These are phyloP conservation scores for Forsythia suspensa DNA, from an alignment of 257 asterid species.

Conservation along the genomic window DNA sequence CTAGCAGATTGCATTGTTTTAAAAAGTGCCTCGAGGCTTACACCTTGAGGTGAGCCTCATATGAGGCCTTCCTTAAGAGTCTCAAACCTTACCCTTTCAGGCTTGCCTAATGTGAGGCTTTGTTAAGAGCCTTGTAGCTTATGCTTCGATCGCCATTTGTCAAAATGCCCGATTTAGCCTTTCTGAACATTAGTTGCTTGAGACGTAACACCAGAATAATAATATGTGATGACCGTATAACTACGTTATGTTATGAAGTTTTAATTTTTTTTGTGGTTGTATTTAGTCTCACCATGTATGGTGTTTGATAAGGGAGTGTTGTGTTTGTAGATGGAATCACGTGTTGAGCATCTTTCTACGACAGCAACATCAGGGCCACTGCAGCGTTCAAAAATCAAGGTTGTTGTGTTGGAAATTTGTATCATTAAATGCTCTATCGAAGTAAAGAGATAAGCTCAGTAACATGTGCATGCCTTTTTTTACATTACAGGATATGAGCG, in stretches of 20 bases:
- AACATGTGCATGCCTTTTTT: conserved; percentile 4
- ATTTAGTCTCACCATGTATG: not conserved
- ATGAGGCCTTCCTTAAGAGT: not conserved
- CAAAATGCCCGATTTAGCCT: not conserved
- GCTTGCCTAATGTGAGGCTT: not conserved
- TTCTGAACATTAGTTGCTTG: not conserved
- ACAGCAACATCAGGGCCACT: conserved; percentile 42
- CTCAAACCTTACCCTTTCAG: not conserved
- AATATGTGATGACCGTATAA: not conserved
- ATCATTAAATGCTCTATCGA: not conserved
- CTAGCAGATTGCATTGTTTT: not conserved
- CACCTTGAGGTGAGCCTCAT: not conserved
- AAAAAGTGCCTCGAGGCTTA: not conserved
- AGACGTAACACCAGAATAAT: not conserved
- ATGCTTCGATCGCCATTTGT: not conserved
- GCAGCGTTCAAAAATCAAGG: conserved; percentile 82
- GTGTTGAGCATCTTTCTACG: conserved; percentile 46
- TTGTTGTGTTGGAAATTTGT: conserved; percentile 18
- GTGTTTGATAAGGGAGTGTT: conserved; percentile 15
- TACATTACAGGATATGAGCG: conserved; percentile 74
- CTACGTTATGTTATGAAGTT: not conserved
- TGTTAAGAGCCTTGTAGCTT: not conserved
- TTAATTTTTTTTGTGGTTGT: not conserved
- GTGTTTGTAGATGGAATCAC: conserved; percentile 54
- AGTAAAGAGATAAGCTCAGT: not conserved